phyloP scores from a whole-genome alignment of 129 eudicot species.

The Sambucus nigra region DNA sequence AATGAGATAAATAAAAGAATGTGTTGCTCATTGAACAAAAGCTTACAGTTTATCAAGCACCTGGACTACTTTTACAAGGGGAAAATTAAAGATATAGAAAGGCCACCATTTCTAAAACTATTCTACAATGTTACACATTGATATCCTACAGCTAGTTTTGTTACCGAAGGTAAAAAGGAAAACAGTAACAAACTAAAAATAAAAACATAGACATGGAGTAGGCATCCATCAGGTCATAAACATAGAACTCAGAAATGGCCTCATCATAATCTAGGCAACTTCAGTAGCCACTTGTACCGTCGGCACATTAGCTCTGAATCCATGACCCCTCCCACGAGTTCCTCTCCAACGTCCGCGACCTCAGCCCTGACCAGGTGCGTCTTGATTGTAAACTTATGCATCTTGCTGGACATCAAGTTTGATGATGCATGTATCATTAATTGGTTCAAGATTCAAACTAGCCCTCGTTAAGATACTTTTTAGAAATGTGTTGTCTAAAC shows the following conservation, averaged over 20 bases:
- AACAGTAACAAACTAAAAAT: slow-evolving; percentile 10
- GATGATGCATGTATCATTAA: no score
- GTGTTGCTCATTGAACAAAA: slow-evolving; percentile 19
- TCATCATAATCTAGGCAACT: slow-evolving; percentile 27
- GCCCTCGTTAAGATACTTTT: no score
- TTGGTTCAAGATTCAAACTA: no score
- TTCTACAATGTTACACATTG: slow-evolving; percentile 42
- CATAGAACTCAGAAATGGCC: slow-evolving; percentile 15
- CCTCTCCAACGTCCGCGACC: slow-evolving; percentile 95
- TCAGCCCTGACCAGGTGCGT: slow-evolving; percentile 55
- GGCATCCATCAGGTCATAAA: slow-evolving; percentile 28
- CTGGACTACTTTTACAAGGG: slow-evolving; percentile 15
- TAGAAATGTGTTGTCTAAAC: no score
- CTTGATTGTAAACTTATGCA: slow-evolving; percentile 66
- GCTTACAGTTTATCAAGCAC: slow-evolving; percentile 15
- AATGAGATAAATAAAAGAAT: slow-evolving; percentile 24
- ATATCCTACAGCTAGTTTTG: slow-evolving; percentile 29
- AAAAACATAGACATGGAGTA: slow-evolving; percentile 33
- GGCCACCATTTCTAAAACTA: slow-evolving; percentile 27
- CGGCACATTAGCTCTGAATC: slow-evolving; percentile 55
- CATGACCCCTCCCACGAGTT: slow-evolving; percentile 64
- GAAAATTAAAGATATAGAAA: not conserved
- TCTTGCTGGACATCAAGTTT: slow-evolving; percentile 36
- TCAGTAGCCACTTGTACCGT: slow-evolving; percentile 32
- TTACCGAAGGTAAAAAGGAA: slow-evolving; percentile 8